Evolutionary conservation across 2,329 filamentous ascomycete species (phyloP), one percentile per base, ranked within the genome.

Genomic region (Cyphellophora attinorum): DNA sequence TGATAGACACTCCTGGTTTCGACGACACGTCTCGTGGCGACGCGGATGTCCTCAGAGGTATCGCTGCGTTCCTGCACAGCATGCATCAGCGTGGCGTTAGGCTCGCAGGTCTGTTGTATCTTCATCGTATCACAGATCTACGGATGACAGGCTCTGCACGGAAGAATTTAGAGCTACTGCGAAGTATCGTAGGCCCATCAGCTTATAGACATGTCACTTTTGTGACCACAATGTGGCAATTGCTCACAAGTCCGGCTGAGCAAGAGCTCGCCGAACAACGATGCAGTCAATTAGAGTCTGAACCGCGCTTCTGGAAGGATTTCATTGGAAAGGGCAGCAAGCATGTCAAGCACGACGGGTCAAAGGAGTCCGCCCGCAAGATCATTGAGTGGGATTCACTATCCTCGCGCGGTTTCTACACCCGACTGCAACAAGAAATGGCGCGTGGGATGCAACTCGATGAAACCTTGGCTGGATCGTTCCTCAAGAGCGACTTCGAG

Each of bases 1-100:
- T 46, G 13, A 27, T 46, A 10, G 43, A 47, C 19, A 47, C 38
- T 3, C 45, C 43, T 3, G 34, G 45, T 4, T 47, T 47, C 27
- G 31, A 40, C 25, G 41, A 42, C 31, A 37, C 45, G 4, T 33
- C 11, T 5, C 28, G 41, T 4, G 14, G 31, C 3, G 31, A 46
- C 13, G 27, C 23, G 2, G 29, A 36, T 11, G 33, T 44, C 11
- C 32, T 47, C 21, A 33, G 19, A 11, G 32, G 37, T 4, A 33
- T 47, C 12, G 28, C 38, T 8, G 8, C n/a, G 8, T 25, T 25
- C 21, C 15, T 31, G 15, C 29, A 31, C 12, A 14, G 10, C 8
- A 12, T 31, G 12, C 19, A 10, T 31, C 29, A 17, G 10, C 12
- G 29, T 5, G 16, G 19, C n/a, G 19, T 15, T 12, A 12, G 15